A percentile compares a stretch with the other conserved stretches of the same genome.
These are phyloP conservation scores for Thuidium tamariscinum DNA, from an alignment of 225 moss, liverwort and hornwort genomes.

Conservation along the genomic window DNA sequence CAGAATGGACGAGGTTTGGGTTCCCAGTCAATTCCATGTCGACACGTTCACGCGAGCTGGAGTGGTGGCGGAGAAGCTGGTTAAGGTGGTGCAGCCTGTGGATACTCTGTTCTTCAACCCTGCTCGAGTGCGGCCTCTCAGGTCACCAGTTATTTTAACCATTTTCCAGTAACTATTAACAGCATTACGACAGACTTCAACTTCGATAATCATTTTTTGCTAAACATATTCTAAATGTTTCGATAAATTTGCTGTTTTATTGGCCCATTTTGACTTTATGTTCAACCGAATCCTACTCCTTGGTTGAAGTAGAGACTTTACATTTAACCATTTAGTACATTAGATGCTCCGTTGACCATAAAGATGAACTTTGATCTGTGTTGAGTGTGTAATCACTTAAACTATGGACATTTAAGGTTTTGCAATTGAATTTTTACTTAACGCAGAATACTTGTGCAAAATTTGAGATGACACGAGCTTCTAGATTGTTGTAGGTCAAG, in stretches of 20 bases:
- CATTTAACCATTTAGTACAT: not conserved
- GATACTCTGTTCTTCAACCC: conserved; percentile 42
- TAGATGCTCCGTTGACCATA: not conserved
- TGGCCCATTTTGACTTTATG: not conserved
- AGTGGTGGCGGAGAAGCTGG: conserved; percentile 17
- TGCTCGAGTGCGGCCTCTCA: not conserved
- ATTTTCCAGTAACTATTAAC: not conserved
- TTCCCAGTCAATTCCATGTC: conserved; percentile 44
- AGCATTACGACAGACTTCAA: not conserved
- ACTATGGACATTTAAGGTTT: not conserved
- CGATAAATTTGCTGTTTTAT: not conserved
- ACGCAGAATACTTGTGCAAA: not conserved
- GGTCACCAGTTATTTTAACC: not conserved
- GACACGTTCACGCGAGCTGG: conserved; percentile 29
- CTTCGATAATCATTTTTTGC: not conserved
- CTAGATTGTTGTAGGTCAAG: not conserved
- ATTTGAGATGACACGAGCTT: not conserved
- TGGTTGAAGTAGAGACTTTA: not conserved
- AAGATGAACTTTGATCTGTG: not conserved
- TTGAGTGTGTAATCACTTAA: not conserved
- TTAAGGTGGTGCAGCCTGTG: conserved; percentile 46
- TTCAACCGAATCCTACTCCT: not conserved
- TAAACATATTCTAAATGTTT: not conserved
- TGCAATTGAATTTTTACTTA: not conserved
- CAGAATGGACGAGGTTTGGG: conserved; percentile 56